These are phyloP conservation scores for Fusarium falciforme DNA, from an alignment of 2,329 filamentous ascomycete species.

Conservation along the genomic window DNA sequence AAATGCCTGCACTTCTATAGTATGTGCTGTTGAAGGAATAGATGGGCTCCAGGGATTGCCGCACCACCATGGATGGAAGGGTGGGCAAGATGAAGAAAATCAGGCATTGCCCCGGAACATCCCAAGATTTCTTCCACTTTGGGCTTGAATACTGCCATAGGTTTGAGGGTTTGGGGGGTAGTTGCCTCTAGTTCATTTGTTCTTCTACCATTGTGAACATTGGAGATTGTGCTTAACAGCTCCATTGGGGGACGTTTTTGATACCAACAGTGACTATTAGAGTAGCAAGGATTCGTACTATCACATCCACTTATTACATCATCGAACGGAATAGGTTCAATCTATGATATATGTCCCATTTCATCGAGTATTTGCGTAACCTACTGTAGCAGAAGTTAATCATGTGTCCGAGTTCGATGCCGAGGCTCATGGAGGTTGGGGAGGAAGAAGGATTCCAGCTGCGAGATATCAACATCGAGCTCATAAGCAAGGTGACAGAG, in stretches of 20 bases:
- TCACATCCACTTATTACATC: not conserved
- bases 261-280: too few species aligned
- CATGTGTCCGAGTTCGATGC: not conserved
- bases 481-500: not conserved
- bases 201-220: not conserved
- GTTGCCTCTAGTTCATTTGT: not conserved
- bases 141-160: not conserved
- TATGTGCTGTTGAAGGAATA: too few species aligned
- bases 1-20: too few species aligned
- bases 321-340: not conserved
- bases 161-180: not conserved
- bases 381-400: not conserved
- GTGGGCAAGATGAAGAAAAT: not conserved
- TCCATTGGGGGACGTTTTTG: too few species aligned
- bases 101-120: not conserved
- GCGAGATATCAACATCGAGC: not conserved
- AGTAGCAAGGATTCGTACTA: not conserved
- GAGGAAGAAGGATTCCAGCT: not conserved
- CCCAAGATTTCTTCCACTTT: not conserved
- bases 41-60: not conserved
- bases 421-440: too few species aligned
- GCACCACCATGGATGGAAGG: not conserved
- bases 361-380: too few species aligned
- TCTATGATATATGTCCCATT: not conserved
- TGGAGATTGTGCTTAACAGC: not conserved